Base-by-base conservation (phyloP, 78 protist genomes). In the Pelomyxa schiedti region DNA sequence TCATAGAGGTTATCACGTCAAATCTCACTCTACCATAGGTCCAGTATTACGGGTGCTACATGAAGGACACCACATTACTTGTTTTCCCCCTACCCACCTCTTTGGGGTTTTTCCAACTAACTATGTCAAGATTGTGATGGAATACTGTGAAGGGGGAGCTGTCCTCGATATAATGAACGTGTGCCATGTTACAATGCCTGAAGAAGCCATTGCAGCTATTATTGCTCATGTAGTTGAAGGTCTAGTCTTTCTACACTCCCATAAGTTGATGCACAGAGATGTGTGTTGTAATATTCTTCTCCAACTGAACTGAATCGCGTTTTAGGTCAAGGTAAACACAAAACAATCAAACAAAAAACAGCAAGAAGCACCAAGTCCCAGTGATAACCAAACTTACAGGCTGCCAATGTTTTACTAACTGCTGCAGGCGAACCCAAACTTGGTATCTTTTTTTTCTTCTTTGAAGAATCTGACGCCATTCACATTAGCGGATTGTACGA, bases 241-340 rank as follows among this genome's bases (percentile, higher is more conserved):
- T 39, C 64, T 88, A 1, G 74, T 69, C 36, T 88, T 84, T 78
- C 76, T 88, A 39, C 92, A 88, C 72, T 8, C 53, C 22, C 65
- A 79, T 47, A 81, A 83, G 65, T 69, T 76, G 16, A 22, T 84
- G 35, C 92, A 88, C 78, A 76, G 92, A 40, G 92, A 88, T n/a
- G n/a, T n/a, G n/a, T n/a, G n/a, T n/a, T n/a, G n/a, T n/a, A n/a
- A n/a, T n/a, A n/a, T n/a, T n/a, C n/a, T n/a, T n/a, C n/a, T n/a
- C n/a, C n/a, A n/a, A n/a, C n/a, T n/a, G n/a, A n/a, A n/a, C n/a
- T n/a, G n/a, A n/a, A n/a, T n/a, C n/a, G n/a, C n/a, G n/a, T n/a
- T n/a, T n/a, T n/a, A n/a, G n/a, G n/a, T n/a, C n/a, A n/a, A n/a
- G n/a, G n/a, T n/a, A n/a, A n/a, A n/a, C n/a, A n/a, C n/a, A n/a